These are phyloP conservation scores for Phytophthora rubi DNA, from an alignment of 352 stramenopile species.

Conservation along the genomic window DNA sequence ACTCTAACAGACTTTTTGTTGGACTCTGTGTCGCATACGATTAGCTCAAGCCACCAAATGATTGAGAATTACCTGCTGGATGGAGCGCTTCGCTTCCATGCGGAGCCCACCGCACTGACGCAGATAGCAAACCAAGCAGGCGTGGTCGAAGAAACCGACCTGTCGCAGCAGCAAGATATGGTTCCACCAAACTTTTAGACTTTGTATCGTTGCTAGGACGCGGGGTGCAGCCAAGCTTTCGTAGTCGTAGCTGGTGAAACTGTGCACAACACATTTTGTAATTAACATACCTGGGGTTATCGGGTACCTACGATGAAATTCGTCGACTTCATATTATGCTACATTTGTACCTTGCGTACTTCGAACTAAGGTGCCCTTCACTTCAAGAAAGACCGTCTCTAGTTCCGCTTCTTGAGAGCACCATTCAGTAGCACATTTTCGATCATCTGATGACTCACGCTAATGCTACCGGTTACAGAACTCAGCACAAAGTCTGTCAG, in stretches of 20 bases:
- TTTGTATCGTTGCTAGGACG: constrained; percentile 24
- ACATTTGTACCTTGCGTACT: not conserved
- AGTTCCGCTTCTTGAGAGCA: constrained; percentile 33
- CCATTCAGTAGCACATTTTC: constrained; percentile 54
- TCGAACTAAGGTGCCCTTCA: not conserved
- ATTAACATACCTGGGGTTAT: constrained; percentile 20
- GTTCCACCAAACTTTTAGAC: constrained; percentile 31
- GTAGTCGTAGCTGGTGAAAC: constrained; percentile 22
- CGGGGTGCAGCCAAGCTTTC: constrained; percentile 15
- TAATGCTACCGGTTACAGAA: constrained; percentile 46
- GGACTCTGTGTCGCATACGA: constrained; percentile 61
- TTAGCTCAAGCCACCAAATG: constrained; percentile 74
- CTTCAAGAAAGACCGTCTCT: not conserved
- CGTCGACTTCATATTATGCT: constrained; percentile 13
- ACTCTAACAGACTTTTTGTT: constrained; percentile 76
- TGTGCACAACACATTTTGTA: constrained; percentile 40
- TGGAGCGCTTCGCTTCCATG: constrained; percentile 31
- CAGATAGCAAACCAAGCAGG: constrained; percentile 21
- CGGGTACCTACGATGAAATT: constrained; percentile 7
- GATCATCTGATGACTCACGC: constrained; percentile 58
- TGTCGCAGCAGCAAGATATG: constrained; percentile 14
- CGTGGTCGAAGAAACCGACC: constrained; percentile 15
- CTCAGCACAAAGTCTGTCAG: constrained; percentile 62
- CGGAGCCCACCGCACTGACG: constrained; percentile 23
- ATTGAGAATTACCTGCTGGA: constrained; percentile 76